Evolutionary conservation across 2,329 filamentous ascomycete genomes (phyloP).

Genomic region (Aureobasidium uvarum): DNA sequence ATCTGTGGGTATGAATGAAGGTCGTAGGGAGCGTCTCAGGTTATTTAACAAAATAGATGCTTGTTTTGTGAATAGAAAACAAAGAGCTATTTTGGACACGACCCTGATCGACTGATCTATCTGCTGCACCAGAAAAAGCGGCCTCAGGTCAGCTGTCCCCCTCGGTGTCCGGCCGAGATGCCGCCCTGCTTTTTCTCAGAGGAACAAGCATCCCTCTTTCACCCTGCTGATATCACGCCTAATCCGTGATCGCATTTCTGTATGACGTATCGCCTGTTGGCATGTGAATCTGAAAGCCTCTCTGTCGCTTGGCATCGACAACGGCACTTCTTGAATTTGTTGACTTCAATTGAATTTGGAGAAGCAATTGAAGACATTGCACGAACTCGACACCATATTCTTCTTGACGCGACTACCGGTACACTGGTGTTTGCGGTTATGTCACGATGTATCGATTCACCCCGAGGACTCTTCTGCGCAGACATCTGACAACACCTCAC

Average conservation of each 20-base stretch:
- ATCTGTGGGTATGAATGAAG: conserved; percentile 24
- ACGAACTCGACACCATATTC: not conserved
- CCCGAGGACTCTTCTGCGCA: too few species aligned
- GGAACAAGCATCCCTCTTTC: not conserved
- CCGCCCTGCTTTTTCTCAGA: conserved; percentile 3
- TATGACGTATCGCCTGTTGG: conserved; percentile 1
- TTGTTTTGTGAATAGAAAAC: conserved; percentile 2
- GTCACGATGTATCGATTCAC: not conserved
- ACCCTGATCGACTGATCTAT: conserved; percentile 14
- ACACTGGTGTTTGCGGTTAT: not conserved
- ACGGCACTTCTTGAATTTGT: not conserved
- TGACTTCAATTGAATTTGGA: not conserved
- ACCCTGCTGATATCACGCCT: conserved; percentile 13
- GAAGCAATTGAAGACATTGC: not conserved
- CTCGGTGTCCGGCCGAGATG: conserved; percentile 1
- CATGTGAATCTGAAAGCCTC: conserved; percentile 1
- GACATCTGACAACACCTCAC: too few species aligned
- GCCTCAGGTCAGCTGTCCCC: conserved; percentile 17
- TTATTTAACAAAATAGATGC: not conserved
- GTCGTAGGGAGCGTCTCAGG: not conserved
- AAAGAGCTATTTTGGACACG: conserved; percentile 5
- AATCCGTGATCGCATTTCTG: not conserved
- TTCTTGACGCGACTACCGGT: not conserved
- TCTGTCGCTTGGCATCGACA: conserved; percentile 10
- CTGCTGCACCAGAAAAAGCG: not conserved